A percentile compares a stretch with the other conserved stretches of the same genome.
Evolutionary conservation across 73 alveolate species (phyloP).

Genomic region (Paramecium sonneborni): DNA sequence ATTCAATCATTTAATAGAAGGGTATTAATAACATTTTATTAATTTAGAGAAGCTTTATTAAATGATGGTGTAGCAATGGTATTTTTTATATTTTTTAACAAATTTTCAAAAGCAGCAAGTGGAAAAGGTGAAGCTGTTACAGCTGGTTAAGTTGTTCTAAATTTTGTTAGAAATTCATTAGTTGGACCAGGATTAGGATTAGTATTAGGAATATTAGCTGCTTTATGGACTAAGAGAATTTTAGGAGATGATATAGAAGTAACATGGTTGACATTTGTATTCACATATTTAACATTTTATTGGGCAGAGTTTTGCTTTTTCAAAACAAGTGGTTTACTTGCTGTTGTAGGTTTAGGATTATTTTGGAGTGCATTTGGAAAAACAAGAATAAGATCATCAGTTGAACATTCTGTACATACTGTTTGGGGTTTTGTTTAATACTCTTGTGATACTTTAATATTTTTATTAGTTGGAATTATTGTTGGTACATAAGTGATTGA

Average conservation of each 20-base stretch:
- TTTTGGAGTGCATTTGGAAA: constrained; percentile 69
- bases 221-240: constrained; percentile 71
- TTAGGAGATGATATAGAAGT: constrained; percentile 57
- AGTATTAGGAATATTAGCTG: constrained; percentile 60
- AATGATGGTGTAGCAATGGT: constrained; percentile 81
- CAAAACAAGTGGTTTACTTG: constrained; percentile 58
- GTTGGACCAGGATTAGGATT: constrained; percentile 75
- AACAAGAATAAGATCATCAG: constrained; percentile 65
- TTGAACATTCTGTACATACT: constrained; percentile 66
- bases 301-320: constrained; percentile 65
- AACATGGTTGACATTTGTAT: constrained; percentile 41
- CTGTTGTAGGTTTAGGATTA: constrained; percentile 73
- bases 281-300: constrained; percentile 67
- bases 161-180: constrained; percentile 68
- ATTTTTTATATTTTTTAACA: constrained; percentile 62
- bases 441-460: constrained; percentile 70
- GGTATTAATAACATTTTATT: neutral
- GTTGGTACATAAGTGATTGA: constrained; percentile 65
- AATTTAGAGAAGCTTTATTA: constrained; percentile 62
- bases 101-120: constrained; percentile 50
- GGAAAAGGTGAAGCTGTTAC: constrained; percentile 70
- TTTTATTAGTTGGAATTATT: constrained; percentile 70
- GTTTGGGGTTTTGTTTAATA: constrained; percentile 69
- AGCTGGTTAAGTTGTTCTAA: constrained; percentile 56
- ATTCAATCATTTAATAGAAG: constrained; percentile 70